Evolutionary conservation across 129 eudicot species (phyloP).

Genomic region (Calendula officinalis): DNA sequence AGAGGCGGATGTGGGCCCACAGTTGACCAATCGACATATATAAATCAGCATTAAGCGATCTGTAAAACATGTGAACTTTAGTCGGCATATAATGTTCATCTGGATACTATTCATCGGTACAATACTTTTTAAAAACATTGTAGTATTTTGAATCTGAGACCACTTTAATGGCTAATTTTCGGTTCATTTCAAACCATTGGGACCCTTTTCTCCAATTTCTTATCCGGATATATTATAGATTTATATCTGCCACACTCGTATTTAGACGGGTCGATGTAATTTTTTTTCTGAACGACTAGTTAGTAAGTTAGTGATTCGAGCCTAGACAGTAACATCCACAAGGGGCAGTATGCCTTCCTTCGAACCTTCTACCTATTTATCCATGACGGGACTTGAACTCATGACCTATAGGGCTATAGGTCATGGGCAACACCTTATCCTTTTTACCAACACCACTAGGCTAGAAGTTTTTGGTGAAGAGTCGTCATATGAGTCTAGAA

Average conservation of each 20-base stretch:
- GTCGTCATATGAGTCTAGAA: constrained; percentile 67
- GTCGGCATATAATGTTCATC: constrained; percentile 90
- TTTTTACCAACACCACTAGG: no score
- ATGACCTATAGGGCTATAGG: no score
- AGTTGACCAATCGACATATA: constrained; percentile 77
- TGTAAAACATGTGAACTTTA: constrained; percentile 55
- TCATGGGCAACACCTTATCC: no score
- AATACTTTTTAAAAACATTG: constrained; percentile 55
- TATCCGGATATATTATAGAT: constrained; percentile 48
- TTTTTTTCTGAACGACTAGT: no score
- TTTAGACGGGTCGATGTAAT: constrained; percentile 69
- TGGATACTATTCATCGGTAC: constrained; percentile 72
- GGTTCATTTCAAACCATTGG: constrained; percentile 82
- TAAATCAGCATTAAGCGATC: constrained; percentile 52
- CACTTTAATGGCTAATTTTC: constrained; percentile 49
- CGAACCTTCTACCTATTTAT: no score
- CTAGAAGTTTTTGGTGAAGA: no score
- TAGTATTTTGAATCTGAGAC: constrained; percentile 70
- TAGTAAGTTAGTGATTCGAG: no score
- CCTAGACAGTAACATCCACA: no score
- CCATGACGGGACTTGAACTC: no score
- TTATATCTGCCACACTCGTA: constrained; percentile 85
- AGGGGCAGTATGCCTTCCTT: no score
- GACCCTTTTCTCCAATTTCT: constrained; percentile 90
- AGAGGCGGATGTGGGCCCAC: constrained; percentile 74